Evolutionary conservation across 2,329 filamentous ascomycete species (phyloP).

Genomic region (Lachnellula arida): DNA sequence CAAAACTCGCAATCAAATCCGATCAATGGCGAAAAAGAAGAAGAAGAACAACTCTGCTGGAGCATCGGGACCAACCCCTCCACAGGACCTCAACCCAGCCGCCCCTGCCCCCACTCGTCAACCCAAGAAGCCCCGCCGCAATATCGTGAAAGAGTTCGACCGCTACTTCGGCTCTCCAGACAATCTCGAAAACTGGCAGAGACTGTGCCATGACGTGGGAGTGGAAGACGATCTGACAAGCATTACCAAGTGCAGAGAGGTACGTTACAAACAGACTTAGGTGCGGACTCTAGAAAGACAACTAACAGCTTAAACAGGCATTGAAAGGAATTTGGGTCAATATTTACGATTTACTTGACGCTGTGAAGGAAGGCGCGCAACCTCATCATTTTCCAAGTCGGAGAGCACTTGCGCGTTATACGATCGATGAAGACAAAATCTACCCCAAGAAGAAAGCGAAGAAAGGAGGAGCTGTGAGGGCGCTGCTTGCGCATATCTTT

Average conservation of each 20-base stretch:
- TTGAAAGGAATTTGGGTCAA: conserved; percentile 43
- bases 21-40: no score
- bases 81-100: no score
- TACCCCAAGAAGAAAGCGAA: conserved; percentile 44
- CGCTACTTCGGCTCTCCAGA: conserved; percentile 19
- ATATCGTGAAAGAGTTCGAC: conserved; percentile 15
- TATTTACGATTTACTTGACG: conserved; percentile 44
- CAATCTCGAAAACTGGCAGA: conserved; percentile 40
- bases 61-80: no score
- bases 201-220: conserved; percentile 41
- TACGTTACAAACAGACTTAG: conserved; percentile 22
- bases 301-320: conserved; percentile 31
- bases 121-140: background rate
- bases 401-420: conserved; percentile 35
- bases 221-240: conserved; percentile 36
- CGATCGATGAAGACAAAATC: conserved; percentile 32
- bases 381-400: conserved; percentile 34
- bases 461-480: conserved; percentile 37
- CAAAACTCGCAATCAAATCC: no score
- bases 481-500: conserved; percentile 35
- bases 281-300: background rate
- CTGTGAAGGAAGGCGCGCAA: conserved; percentile 22
- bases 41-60: no score
- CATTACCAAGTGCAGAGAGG: conserved; percentile 43
- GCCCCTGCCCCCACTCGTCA: no score